phyloP scores from a whole-genome alignment of 768 basidiomycete genomes.

The Russula sp. region DNA sequence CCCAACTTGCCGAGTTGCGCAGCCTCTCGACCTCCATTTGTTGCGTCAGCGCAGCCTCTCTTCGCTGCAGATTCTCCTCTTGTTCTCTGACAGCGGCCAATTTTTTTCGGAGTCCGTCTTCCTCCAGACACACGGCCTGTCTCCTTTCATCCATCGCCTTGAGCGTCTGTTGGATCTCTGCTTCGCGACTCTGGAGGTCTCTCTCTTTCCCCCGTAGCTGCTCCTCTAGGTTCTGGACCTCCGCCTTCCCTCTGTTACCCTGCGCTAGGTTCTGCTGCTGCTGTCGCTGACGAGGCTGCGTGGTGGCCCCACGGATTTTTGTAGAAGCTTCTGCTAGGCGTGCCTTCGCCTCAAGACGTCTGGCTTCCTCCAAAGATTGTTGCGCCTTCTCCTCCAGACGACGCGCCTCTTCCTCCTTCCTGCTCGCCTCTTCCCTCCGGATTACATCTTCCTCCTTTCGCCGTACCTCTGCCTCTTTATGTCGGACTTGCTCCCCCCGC shows the following conservation, averaged over 20 bases:
- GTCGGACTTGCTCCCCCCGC: no score
- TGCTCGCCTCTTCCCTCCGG: no score
- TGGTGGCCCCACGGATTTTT: slow-evolving; percentile 16
- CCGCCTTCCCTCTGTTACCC: background rate
- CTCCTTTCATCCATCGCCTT: background rate
- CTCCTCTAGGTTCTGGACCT: slow-evolving; percentile 24
- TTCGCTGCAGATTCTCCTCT: background rate
- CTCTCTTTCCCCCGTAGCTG: slow-evolving; percentile 18
- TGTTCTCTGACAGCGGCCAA: background rate
- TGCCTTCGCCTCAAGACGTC: slow-evolving; percentile 16
- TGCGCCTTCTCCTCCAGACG: slow-evolving; percentile 26
- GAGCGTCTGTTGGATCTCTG: background rate
- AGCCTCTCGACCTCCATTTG: no score
- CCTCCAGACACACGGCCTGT: background rate
- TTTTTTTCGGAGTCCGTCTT: background rate
- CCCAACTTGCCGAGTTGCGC: no score
- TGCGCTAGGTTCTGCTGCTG: no score
- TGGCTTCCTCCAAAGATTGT: background rate
- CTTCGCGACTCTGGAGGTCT: background rate
- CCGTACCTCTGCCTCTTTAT: no score
- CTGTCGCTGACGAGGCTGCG: no score
- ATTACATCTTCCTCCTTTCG: no score
- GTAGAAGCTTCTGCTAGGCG: slow-evolving; percentile 23
- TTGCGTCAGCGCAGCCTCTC: background rate
- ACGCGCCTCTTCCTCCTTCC: slow-evolving; percentile 21